Conservation (phyloP, 768 basidiomycete genomes). For the Phaeotremella skinneri region DNA sequence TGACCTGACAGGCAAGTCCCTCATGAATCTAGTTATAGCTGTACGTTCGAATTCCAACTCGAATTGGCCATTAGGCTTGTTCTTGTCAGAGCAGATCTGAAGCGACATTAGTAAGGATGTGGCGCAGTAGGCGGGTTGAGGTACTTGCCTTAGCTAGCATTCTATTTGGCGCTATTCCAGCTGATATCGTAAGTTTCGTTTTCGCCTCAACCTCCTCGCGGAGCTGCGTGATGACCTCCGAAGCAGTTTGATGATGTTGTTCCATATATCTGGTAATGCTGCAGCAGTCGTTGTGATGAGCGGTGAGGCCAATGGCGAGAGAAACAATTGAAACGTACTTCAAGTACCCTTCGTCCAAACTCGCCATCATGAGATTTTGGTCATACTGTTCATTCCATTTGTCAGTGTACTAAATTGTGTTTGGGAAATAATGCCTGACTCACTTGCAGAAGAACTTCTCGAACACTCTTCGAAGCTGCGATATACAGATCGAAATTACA, state of each 20-base stretch:
- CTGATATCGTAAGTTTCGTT: constrained; percentile 85
- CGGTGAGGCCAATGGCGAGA: constrained; percentile 2
- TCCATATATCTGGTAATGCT: constrained; percentile 82
- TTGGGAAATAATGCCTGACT: neutral
- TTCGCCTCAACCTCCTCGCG: constrained; percentile 67
- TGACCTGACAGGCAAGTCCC: constrained; percentile 67
- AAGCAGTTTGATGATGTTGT: constrained; percentile 63
- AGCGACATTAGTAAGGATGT: neutral
- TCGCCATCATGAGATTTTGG: constrained; percentile 56
- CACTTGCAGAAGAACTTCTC: constrained; percentile 61
- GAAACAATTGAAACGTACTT: constrained; percentile 62
- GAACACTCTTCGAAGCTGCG: constrained; percentile 58
- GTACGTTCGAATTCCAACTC: constrained; percentile 65
- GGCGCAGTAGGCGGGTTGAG: neutral
- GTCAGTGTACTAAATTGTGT: neutral
- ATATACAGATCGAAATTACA: constrained; percentile 46
- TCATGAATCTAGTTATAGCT: constrained; percentile 72
- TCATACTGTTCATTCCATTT: constrained; percentile 36
- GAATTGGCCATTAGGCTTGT: constrained; percentile 93
- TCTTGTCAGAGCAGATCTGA: constrained; percentile 92
- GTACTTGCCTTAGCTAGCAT: constrained; percentile 82
- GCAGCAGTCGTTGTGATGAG: neutral
- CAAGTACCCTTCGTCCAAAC: constrained; percentile 86
- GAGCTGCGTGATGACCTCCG: constrained; percentile 75
- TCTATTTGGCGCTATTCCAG: constrained; percentile 94